A percentile compares a stretch with the other conserved stretches of the same genome.
phyloP scores from a whole-genome alignment of 2,329 filamentous ascomycete genomes.

The Penicillium oxalicum region DNA sequence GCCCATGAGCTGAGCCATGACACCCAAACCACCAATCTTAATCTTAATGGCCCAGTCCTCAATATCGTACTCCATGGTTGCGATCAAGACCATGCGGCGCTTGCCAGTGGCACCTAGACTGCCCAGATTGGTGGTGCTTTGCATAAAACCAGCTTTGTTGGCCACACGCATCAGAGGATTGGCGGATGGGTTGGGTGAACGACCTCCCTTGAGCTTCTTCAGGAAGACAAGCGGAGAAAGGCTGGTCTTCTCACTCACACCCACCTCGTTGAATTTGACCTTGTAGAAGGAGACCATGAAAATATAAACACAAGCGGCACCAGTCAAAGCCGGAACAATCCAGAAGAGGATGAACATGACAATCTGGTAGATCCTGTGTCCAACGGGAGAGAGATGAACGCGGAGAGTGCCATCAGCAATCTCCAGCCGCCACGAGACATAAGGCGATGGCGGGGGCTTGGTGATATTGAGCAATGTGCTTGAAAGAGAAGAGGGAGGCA shows the following conservation, averaged over 20 bases:
- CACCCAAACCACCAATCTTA: slow-evolving; percentile 65
- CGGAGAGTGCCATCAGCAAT: slow-evolving; percentile 50
- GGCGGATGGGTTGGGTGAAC: slow-evolving; percentile 19
- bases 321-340: slow-evolving; percentile 49
- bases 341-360: slow-evolving; percentile 51
- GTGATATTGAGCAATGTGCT: slow-evolving; percentile 56
- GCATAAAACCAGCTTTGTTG: slow-evolving; percentile 34
- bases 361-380: slow-evolving; percentile 50
- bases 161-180: slow-evolving; percentile 32
- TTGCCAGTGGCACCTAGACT: slow-evolving; percentile 20
- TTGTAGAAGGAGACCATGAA: slow-evolving; percentile 60
- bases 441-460: slow-evolving; percentile 47
- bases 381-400: slow-evolving; percentile 49
- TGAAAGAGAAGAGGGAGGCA: slow-evolving; percentile 54
- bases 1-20: slow-evolving; percentile 67
- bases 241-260: slow-evolving; percentile 46
- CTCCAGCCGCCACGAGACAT: slow-evolving; percentile 51
- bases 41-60: slow-evolving; percentile 65
- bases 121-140: slow-evolving; percentile 30
- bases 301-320: slow-evolving; percentile 46
- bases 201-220: slow-evolving; percentile 32
- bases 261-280: slow-evolving; percentile 57
- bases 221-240: slow-evolving; percentile 35
- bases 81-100: slow-evolving; percentile 56
- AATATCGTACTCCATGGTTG: slow-evolving; percentile 68